A percentile compares a stretch with the other conserved stretches of the same genome.
phyloP scores from a whole-genome alignment of 1,139 yeast species.

The Suhomyces choctaworum region DNA sequence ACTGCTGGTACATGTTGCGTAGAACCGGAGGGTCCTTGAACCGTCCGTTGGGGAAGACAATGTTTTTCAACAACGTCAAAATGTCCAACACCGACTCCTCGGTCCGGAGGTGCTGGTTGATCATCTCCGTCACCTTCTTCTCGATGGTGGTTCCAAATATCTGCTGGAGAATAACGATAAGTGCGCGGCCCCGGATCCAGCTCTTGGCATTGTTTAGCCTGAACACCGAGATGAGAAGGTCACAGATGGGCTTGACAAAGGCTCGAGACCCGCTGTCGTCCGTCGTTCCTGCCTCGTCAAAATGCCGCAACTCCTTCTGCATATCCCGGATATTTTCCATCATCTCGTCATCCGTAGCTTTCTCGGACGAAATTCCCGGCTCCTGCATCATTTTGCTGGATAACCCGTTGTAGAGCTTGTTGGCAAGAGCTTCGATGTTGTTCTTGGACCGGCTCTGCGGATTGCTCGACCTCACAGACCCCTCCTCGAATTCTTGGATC shows the following conservation, averaged over 20 bases:
- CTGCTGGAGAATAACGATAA: slow-evolving; percentile 79
- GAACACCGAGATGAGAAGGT: slow-evolving; percentile 68
- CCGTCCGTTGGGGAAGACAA: slow-evolving; percentile 68
- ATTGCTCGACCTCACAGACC: background rate
- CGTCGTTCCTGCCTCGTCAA: slow-evolving; percentile 35
- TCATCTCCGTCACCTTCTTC: slow-evolving; percentile 53
- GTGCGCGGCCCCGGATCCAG: slow-evolving; percentile 86
- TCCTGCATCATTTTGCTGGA: slow-evolving; percentile 29
- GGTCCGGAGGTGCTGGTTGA: slow-evolving; percentile 34
- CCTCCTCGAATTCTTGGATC: slow-evolving; percentile 33
- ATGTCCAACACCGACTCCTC: slow-evolving; percentile 53
- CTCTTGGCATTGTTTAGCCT: slow-evolving; percentile 63
- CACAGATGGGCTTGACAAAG: slow-evolving; percentile 83
- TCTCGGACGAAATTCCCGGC: slow-evolving; percentile 11
- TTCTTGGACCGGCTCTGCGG: slow-evolving; percentile 10
- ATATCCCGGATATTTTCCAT: slow-evolving; percentile 40
- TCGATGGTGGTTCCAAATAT: slow-evolving; percentile 87
- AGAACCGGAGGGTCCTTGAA: slow-evolving; percentile 44
- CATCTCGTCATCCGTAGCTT: slow-evolving; percentile 21
- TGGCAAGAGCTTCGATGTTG: slow-evolving; percentile 41
- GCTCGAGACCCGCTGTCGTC: slow-evolving; percentile 15
- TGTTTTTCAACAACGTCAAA: slow-evolving; percentile 42
- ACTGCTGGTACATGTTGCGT: slow-evolving; percentile 55
- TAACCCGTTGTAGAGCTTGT: slow-evolving; percentile 44
- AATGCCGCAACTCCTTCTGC: slow-evolving; percentile 44